These are phyloP conservation scores for Trichosporon sp. DNA, from an alignment of 1,284 basidiomycete species.

Conservation along the genomic window DNA sequence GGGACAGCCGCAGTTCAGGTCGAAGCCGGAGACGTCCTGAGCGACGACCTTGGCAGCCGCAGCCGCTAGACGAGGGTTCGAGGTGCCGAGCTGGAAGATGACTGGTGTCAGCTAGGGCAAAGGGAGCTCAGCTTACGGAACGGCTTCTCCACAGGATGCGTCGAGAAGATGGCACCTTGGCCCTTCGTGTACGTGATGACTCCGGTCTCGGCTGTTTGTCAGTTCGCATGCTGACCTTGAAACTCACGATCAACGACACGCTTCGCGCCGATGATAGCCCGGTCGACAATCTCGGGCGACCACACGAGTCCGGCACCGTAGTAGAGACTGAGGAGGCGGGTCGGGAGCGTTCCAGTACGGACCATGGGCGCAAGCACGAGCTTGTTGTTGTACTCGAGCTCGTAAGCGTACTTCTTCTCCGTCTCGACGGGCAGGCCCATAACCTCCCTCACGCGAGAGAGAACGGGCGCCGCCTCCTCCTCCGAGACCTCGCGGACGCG, in stretches of 20 bases:
- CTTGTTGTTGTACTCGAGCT: constrained; percentile 66
- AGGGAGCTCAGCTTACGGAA: constrained; percentile 58
- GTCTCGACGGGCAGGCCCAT: constrained; percentile 49
- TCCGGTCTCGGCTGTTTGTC: constrained; percentile 70
- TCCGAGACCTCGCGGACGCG: constrained; percentile 13
- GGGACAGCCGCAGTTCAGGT: constrained; percentile 70
- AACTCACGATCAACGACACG: constrained; percentile 80
- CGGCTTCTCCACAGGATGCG: constrained; percentile 91
- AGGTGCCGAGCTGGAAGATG: constrained; percentile 80
- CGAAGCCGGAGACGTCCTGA: constrained; percentile 86
- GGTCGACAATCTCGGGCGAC: constrained; percentile 96
- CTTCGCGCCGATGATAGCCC: constrained; percentile 84
- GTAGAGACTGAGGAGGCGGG: constrained; percentile 79
- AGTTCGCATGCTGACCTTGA: constrained; percentile 17
- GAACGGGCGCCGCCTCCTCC: constrained; percentile 17
- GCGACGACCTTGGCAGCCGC: constrained; percentile 84
- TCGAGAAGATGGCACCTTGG: constrained; percentile 83
- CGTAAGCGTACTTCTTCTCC: constrained; percentile 41
- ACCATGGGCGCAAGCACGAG: constrained; percentile 94
- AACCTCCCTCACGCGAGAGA: constrained; percentile 31
- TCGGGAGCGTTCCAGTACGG: constrained; percentile 69
- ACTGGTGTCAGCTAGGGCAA: constrained; percentile 36
- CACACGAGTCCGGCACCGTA: constrained; percentile 94
- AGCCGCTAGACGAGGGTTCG: constrained; percentile 85
- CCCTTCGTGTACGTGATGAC: constrained; percentile 79